phyloP scores from a whole-genome alignment of 2,329 filamentous ascomycete species.

The Zalaria sp. region DNA sequence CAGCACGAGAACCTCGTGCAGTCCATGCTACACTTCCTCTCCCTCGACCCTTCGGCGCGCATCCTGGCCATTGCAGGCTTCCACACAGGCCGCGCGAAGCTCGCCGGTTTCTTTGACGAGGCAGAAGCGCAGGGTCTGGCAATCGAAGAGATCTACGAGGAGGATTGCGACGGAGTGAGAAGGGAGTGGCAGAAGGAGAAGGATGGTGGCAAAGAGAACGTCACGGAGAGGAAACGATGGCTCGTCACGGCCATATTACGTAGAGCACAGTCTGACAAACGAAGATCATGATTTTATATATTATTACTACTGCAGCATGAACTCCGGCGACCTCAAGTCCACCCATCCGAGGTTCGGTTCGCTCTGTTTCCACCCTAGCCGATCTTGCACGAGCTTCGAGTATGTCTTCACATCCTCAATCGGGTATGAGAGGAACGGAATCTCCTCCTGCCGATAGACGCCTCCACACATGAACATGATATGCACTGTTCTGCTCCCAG shows the following conservation, averaged over 20 bases:
- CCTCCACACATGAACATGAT: no score
- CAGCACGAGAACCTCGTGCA: constrained; percentile 52
- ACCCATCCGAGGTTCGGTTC: no score
- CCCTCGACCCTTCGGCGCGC: constrained; percentile 27
- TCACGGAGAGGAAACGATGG: constrained; percentile 54
- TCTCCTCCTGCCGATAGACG: no score
- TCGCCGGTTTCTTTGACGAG: constrained; percentile 51
- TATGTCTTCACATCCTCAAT: no score
- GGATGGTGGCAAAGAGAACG: constrained; percentile 48
- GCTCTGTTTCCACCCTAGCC: no score
- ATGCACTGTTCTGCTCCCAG: no score
- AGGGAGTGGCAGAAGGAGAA: constrained; percentile 41
- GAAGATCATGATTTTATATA: not conserved
- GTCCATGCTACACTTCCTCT: constrained; percentile 51
- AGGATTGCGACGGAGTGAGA: constrained; percentile 50
- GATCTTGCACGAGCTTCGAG: no score
- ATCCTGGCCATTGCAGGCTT: constrained; percentile 58
- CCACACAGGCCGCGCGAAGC: constrained; percentile 53
- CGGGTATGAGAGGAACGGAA: no score
- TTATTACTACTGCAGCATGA: no score
- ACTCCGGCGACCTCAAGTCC: no score
- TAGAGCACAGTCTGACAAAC: not conserved
- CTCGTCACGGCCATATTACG: constrained; percentile 41
- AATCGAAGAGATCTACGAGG: constrained; percentile 53
- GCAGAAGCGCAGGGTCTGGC: constrained; percentile 39